Base-by-base conservation (phyloP, 352 stramenopile genomes). In the Phytophthora capsici region DNA sequence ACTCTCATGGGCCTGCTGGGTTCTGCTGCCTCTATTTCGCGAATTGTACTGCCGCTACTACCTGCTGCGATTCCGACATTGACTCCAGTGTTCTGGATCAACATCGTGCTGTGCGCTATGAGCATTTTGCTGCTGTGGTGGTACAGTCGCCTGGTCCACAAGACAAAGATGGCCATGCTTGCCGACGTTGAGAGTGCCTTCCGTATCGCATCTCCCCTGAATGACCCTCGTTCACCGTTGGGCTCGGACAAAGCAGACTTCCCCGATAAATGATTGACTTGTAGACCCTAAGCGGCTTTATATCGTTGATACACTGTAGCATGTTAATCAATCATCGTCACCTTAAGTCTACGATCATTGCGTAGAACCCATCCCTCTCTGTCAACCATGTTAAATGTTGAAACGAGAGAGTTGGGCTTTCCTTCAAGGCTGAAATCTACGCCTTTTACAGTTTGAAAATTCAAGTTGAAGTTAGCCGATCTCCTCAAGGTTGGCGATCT, bases 51-150 rank as follows among this genome's bases (percentile, higher is more conserved):
- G 14, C 84, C 84, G 20, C 63, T 92, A 19, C 19, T 92, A 16
- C 82, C 83, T 2, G 81, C 81, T 3, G 81, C 81, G 12, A 77
- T 88, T 48, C 67, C 77, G 22, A 78, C 78, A 34, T 63, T 92
- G 36, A 86, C 79, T 16, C 80, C 84, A 4, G 79, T 92, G n/a
- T 92, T 92, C 47, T 88, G 70, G 77, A 80, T 93, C 66, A 86
- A 89, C 69, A 82, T 91, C 19, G 26, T 64, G 43, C 55, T 93
- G 1, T 88, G 77, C 34, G 65, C 46, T 4, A 43, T 86, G 9
- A 89, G 84, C 26, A 87, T 90, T 37, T 73, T 22, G 6, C 60
- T 74, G 43, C 68, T 91, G 20, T 73, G 57, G 66, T 91, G 82
- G 82, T 93, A 90, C 71, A 78, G 64, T 12, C 68, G 69, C 28